Percentiles rank a stretch among this genome's conserved stretches.
These are phyloP conservation scores for Candida chilensis DNA, from an alignment of 805 yeast species.

Conservation along the genomic window DNA sequence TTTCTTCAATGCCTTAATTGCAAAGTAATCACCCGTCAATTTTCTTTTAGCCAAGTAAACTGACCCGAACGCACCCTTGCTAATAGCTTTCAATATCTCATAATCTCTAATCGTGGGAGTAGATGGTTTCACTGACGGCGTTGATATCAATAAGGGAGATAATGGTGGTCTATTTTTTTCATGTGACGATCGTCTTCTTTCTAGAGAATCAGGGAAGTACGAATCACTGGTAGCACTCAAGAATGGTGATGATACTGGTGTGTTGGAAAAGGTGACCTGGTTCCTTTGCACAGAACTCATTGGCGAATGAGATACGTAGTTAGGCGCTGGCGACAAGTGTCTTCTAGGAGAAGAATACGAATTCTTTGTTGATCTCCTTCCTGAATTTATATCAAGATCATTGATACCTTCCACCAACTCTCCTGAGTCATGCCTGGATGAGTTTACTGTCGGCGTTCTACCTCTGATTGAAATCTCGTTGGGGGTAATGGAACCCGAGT, in stretches of 20 bases:
- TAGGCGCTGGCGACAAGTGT: constrained; percentile 44
- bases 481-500: constrained; percentile 30
- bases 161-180: constrained; percentile 47
- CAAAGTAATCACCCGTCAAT: constrained; percentile 89
- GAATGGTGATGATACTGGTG: constrained; percentile 55
- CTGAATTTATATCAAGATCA: constrained; percentile 16
- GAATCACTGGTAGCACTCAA: constrained; percentile 24
- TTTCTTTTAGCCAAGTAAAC: constrained; percentile 81
- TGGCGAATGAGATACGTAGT: constrained; percentile 33
- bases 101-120: constrained; percentile 78
- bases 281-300: constrained; percentile 57
- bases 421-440: constrained; percentile 8
- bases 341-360: constrained; percentile 40
- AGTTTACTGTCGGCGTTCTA: constrained; percentile 5
- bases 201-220: constrained; percentile 1
- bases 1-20: constrained; percentile 85
- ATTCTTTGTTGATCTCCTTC: constrained; percentile 7
- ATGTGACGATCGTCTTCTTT: constrained; percentile 1
- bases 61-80: constrained; percentile 96
- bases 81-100: constrained; percentile 85
- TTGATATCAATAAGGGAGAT: constrained; percentile 71
- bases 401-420: constrained; percentile 16
- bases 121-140: constrained; percentile 39
- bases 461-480: constrained; percentile 26
- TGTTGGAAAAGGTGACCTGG: constrained; percentile 5